Evolutionary conservation across 495 filamentous ascomycete genomes (phyloP).

Genomic region (Bacidia gigantensis): DNA sequence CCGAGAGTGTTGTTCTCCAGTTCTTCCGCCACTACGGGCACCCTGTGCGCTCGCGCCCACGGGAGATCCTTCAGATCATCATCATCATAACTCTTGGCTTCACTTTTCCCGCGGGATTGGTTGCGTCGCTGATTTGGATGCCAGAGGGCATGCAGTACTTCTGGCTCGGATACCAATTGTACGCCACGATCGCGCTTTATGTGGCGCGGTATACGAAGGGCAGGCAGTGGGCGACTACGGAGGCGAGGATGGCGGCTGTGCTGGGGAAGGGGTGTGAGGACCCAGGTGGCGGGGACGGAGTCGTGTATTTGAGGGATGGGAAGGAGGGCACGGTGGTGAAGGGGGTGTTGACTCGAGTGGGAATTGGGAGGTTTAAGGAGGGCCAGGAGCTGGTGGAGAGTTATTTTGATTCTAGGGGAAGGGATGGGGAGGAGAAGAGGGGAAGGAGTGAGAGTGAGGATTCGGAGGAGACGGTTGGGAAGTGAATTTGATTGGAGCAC

Average conservation of each 20-base stretch:
- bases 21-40: slow-evolving; percentile 14
- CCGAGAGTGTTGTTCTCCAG: slow-evolving; percentile 6
- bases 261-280: not conserved
- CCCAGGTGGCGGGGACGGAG: not conserved
- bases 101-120: slow-evolving; percentile 7
- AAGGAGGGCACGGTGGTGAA: not conserved
- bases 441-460: no score
- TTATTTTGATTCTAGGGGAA: not conserved
- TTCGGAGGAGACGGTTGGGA: no score
- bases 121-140: slow-evolving; percentile 11
- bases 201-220: not conserved
- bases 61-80: slow-evolving; percentile 9
- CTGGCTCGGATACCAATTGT: slow-evolving; percentile 12
- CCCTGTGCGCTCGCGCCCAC: slow-evolving; percentile 10
- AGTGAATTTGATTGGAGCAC: no score
- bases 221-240: slow-evolving; percentile 5
- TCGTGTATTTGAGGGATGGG: not conserved
- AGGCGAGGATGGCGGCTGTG: slow-evolving; percentile 1
- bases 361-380: not conserved
- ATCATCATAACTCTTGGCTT: slow-evolving; percentile 10
- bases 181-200: slow-evolving; percentile 9
- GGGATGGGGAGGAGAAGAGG: not conserved
- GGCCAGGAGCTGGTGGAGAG: not conserved
- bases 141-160: slow-evolving; percentile 6
- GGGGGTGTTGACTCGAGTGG: not conserved